Evolutionary conservation across 2,329 filamentous ascomycete genomes (phyloP), one percentile per base, ranked within the genome.

Genomic region (Anisogramma anomala): DNA sequence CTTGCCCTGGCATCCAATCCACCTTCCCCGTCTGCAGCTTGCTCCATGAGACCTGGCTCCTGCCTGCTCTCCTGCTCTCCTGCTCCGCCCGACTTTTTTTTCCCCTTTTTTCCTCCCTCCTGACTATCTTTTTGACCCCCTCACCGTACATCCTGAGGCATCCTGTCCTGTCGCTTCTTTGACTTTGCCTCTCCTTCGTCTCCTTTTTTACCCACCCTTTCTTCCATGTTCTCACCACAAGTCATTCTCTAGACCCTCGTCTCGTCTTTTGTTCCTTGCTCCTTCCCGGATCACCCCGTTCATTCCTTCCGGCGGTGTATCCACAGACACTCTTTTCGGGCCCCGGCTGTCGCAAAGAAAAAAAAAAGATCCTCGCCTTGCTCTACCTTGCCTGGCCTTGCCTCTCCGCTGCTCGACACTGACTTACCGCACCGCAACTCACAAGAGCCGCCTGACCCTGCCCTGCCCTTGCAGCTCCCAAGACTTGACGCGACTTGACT

Each of bases 221-320:
- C 40, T 46, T 32, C 22, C 43, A 48, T 48, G 46, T 58, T 58
- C 62, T 68, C 62, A 58, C 55, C 55, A 58, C 58, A n/a, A 69
- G 67, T 71, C 68, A 61, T 62, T 71, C 67, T 59, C 67, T 71
- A 69, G 57, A 50, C 32, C 55, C 55, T 43, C 50, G 15, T 32
- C 14, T 18, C 18, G 8, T 32, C 14, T 32, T 32, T 32, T 32
- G 53, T 52, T 60, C n/a, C 26, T 30, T 60, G 54, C 52, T 59
- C 60, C 58, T 53, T 58, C 55, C 48, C 47, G 53, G 56, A 54
- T 61, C 61, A 58, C 55, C 63, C 66, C 67, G 65, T 66, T 54
- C 68, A 71, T 65, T 71, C 68, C 55, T 69, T 71, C 58, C 66
- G 60, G 59, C 60, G 62, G 59, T 23, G 22, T 38, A 58, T 51